A percentile compares a stretch with the other conserved stretches of the same genome.
phyloP scores from a whole-genome alignment of 2,329 filamentous ascomycete species.

The Talaromyces sp. region DNA sequence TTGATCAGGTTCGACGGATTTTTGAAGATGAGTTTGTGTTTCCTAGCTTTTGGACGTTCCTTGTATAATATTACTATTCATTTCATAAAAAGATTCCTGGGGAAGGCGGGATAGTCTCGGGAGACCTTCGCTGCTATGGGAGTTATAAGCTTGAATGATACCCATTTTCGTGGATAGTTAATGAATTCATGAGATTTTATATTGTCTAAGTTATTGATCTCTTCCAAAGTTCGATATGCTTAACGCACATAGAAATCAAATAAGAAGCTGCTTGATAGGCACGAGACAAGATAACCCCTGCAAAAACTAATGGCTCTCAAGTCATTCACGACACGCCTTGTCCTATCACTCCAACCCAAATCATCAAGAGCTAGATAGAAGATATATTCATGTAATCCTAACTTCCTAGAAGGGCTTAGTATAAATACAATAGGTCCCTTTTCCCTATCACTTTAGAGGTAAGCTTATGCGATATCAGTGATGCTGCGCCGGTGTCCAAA shows the following conservation, averaged over 20 bases:
- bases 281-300: not conserved
- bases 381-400: not conserved
- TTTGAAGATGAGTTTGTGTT: slow-evolving; percentile 99
- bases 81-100: not conserved
- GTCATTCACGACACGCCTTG: not conserved
- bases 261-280: not conserved
- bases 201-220: not conserved
- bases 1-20: slow-evolving; percentile 92
- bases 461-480: not conserved
- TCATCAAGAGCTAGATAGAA: not conserved
- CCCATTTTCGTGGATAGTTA: not conserved
- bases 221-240: no score
- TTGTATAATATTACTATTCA: slow-evolving; percentile 54
- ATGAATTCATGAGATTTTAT: not conserved
- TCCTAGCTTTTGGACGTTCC: slow-evolving; percentile 96
- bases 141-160: not conserved
- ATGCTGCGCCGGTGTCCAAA: not conserved
- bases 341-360: not conserved
- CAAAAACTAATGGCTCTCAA: no score
- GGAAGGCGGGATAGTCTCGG: not conserved
- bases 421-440: not conserved
- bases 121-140: not conserved
- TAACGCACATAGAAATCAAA: not conserved
- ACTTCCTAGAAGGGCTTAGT: not conserved
- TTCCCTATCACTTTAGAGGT: not conserved